Percentiles rank a stretch among this genome's conserved stretches.
Conservation (phyloP, 1,284 basidiomycete genomes). For the Neonothopanus nambi region DNA sequence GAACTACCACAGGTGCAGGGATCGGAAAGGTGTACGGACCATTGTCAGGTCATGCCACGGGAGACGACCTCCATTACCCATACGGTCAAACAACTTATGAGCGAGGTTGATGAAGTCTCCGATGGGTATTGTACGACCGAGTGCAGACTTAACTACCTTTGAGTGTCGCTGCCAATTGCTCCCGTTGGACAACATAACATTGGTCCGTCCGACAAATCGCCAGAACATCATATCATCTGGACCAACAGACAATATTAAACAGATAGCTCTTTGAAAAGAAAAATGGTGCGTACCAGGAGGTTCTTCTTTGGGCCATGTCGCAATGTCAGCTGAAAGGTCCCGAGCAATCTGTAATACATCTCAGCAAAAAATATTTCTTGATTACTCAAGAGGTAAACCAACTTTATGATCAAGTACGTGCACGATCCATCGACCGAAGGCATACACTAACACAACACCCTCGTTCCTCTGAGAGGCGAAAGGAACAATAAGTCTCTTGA, state of each 20-base stretch:
- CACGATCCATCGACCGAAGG: slow-evolving; percentile 26
- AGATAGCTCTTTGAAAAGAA: slow-evolving; percentile 5
- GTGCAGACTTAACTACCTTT: slow-evolving; percentile 25
- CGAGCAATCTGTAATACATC: slow-evolving; percentile 16
- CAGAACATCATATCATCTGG: slow-evolving; percentile 17
- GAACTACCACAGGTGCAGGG: not conserved
- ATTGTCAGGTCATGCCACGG: slow-evolving; percentile 26
- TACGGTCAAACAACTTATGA: slow-evolving; percentile 24
- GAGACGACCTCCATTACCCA: slow-evolving; percentile 21
- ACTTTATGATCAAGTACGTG: slow-evolving; percentile 26
- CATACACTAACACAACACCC: slow-evolving; percentile 23
- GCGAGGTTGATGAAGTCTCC: slow-evolving; percentile 26
- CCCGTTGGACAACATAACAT: slow-evolving; percentile 30
- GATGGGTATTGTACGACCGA: slow-evolving; percentile 29
- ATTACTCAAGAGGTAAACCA: not conserved
- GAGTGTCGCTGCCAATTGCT: slow-evolving; percentile 31
- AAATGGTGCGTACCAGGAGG: slow-evolving; percentile 23
- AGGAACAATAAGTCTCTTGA: slow-evolving; percentile 21
- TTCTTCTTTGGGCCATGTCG: slow-evolving; percentile 27
- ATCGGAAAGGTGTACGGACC: not conserved
- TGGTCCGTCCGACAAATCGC: slow-evolving; percentile 29
- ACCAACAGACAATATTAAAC: too few species aligned
- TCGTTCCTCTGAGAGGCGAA: slow-evolving; percentile 20
- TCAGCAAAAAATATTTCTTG: not conserved
- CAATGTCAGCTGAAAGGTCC: slow-evolving; percentile 20